These are phyloP conservation scores for Nannizziopsis barbatae DNA, from an alignment of 2,329 filamentous ascomycete species.

Conservation along the genomic window DNA sequence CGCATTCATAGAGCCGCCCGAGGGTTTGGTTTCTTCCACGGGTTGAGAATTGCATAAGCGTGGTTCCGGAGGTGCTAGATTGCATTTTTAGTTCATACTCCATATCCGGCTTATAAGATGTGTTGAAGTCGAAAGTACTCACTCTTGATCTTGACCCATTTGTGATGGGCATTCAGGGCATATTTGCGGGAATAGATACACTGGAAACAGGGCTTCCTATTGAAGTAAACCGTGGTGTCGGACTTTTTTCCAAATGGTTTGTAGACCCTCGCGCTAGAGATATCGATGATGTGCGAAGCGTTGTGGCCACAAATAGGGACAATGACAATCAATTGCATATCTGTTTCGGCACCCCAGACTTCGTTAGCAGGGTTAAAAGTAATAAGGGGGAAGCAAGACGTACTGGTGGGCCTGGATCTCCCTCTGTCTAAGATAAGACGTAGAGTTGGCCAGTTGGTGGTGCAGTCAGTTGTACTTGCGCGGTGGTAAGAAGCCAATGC, in stretches of 20 bases:
- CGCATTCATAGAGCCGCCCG: too few species aligned
- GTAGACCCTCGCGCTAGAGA: not conserved
- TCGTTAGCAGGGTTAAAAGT: too few species aligned
- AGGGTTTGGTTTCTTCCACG: too few species aligned
- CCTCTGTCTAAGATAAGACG: too few species aligned
- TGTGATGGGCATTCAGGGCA: not conserved
- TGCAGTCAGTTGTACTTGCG: too few species aligned
- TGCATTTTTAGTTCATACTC: not conserved
- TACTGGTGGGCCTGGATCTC: too few species aligned
- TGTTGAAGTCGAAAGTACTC: not conserved
- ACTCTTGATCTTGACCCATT: conserved; percentile 7
- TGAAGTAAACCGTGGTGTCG: conserved; percentile 5
- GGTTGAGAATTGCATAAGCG: too few species aligned
- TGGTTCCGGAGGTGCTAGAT: too few species aligned
- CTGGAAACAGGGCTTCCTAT: conserved; percentile 8
- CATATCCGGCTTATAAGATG: not conserved
- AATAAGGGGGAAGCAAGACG: too few species aligned
- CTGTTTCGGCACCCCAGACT: not conserved
- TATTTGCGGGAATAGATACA: conserved; percentile 7
- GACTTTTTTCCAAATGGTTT: conserved; percentile 2
- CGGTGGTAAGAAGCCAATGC: too few species aligned
- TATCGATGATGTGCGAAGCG: conserved; percentile 6
- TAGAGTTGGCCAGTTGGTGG: too few species aligned
- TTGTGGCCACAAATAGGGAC: conserved; percentile 5
- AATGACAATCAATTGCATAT: conserved; percentile 7